phyloP scores from a whole-genome alignment of 345 rosid species.

The Eucalyptus globulus region DNA sequence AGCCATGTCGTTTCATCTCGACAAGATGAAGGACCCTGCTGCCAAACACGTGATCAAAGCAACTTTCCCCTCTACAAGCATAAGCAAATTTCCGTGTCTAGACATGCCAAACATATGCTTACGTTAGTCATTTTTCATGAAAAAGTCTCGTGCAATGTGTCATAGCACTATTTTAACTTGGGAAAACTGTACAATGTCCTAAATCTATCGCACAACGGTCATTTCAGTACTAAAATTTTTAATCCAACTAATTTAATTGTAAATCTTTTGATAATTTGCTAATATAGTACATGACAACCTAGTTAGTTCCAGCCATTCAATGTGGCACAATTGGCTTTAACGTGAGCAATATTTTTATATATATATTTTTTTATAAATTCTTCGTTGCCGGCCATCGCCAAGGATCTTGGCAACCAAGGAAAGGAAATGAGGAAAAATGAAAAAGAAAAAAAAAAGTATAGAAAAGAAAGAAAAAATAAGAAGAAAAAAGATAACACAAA shows the following conservation, averaged over 20 bases:
- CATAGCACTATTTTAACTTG: background rate
- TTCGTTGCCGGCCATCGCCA: fast-evolving
- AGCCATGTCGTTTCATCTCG: background rate
- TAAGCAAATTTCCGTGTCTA: background rate
- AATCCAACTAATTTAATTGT: fast-evolving
- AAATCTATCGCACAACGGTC: fast-evolving
- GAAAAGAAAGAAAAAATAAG: fast-evolving
- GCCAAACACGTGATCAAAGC: background rate
- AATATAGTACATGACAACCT: fast-evolving
- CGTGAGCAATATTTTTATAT: background rate
- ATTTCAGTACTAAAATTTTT: background rate
- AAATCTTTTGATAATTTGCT: fast-evolving
- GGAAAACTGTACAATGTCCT: background rate
- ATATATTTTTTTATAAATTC: background rate
- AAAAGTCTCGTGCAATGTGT: background rate
- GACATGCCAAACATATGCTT: background rate
- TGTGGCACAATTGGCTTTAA: fast-evolving
- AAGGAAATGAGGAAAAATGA: background rate
- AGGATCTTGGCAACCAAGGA: background rate
- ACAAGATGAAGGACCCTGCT: background rate
- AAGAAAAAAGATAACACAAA: no score
- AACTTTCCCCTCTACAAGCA: background rate
- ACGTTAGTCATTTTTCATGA: background rate
- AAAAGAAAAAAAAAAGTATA: background rate
- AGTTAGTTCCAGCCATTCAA: fast-evolving